Evolutionary conservation across 1,284 basidiomycete species (phyloP), one percentile per base, ranked within the genome.

Genomic region (Cryptococcus depauperatus): DNA sequence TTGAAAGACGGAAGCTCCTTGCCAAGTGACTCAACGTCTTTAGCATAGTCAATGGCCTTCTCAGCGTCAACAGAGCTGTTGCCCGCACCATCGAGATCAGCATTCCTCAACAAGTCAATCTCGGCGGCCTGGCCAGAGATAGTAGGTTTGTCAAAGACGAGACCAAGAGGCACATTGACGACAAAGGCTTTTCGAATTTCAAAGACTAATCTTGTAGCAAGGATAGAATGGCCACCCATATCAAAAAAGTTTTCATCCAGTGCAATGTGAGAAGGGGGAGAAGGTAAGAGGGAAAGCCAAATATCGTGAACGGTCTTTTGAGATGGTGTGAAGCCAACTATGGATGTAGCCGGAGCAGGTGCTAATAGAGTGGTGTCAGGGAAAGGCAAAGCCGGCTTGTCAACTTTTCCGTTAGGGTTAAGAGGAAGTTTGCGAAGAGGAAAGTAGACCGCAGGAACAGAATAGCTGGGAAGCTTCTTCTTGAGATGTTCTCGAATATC

Each of bases 391-490:
- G 90, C 88, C 0, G 95, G 93, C 70, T 98, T 98, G 76, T 99
- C 95, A 66, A 99, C 85, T 74, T 98, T 99, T 52, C 95, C 95
- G 68, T 98, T 98, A 4, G 95, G 95, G 67, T 97, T 99, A 43
- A 99, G 79, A 11, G 95, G 95, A 85, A 99, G 95, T 53, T 89
- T 85, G 50, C 79, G 79, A 32, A 98, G 77, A 1, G 95, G 95
- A 35, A 98, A 91, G 60, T 97, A 91, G 35, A 96, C 91, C 1
- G 88, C 82, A 8, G 91, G 92, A 28, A 96, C 79, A 55, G 86
- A 89, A 72, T 96, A 95, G 54, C 81, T 85, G 1, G 95, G 95
- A 21, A 99, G 74, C 73, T 98, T 98, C 73, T 88, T 92, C 78
- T 95, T 97, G 62, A 98, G 79, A 67, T 97, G 83, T 59, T 96